These are phyloP conservation scores for Pisolithus albus DNA, from an alignment of 768 basidiomycete genomes.

Conservation along the genomic window DNA sequence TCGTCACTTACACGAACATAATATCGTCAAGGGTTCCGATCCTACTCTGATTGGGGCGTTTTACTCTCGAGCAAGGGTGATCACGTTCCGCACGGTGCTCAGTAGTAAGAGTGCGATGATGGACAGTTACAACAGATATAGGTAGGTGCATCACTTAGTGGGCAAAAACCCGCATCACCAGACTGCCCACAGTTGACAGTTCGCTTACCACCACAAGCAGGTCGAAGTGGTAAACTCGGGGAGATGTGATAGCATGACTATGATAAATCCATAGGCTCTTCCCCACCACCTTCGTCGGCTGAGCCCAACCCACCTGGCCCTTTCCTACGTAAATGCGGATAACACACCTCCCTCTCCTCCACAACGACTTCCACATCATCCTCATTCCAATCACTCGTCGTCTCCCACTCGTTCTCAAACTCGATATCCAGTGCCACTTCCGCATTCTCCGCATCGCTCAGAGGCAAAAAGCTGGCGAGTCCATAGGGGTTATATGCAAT, in stretches of 20 bases:
- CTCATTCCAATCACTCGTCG: slow-evolving; percentile 87
- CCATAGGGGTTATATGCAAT: slow-evolving; percentile 8
- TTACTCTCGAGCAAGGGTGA: too few species aligned
- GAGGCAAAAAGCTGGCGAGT: slow-evolving; percentile 19
- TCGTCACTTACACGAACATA: too few species aligned
- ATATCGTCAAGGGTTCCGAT: too few species aligned
- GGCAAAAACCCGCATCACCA: too few species aligned
- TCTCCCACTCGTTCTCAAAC: slow-evolving; percentile 87
- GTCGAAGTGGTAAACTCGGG: too few species aligned
- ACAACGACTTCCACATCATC: slow-evolving; percentile 72
- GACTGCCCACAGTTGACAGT: background rate
- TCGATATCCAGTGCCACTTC: slow-evolving; percentile 70
- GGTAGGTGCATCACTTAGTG: too few species aligned
- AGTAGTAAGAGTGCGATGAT: too few species aligned
- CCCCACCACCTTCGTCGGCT: slow-evolving; percentile 34
- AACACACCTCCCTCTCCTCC: slow-evolving; percentile 69
- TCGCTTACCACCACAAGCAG: too few species aligned
- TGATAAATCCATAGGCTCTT: slow-evolving; percentile 36
- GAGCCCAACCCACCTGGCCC: background rate
- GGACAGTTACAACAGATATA: too few species aligned
- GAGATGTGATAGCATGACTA: background rate
- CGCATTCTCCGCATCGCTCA: slow-evolving; percentile 37
- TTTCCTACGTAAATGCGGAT: slow-evolving; percentile 32
- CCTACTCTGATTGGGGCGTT: too few species aligned
- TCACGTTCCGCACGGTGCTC: too few species aligned